Base-by-base conservation (phyloP, 495 filamentous ascomycete genomes). In the Aspergillus leporis region DNA sequence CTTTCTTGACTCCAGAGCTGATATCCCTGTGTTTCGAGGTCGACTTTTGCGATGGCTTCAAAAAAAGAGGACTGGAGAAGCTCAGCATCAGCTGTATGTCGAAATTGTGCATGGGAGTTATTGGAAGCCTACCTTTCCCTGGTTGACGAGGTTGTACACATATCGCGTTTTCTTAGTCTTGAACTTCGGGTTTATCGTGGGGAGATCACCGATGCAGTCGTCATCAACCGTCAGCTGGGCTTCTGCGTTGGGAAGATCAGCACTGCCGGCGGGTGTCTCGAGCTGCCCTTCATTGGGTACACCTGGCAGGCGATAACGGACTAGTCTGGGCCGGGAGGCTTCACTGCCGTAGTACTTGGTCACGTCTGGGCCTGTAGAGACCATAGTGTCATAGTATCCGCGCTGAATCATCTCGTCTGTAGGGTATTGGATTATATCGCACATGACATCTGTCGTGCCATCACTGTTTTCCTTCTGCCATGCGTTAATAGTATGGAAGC, bases 401-500 rank as follows among this genome's bases (percentile, higher is more conserved):
- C 48, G 22, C 22, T 49, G 43, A 12, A 63, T 40, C 5, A 46
- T 22, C 2, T 54, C n/a, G 28, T 55, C 56, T 25, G 51, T 58
- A 0, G 56, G 46, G n/a, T 45, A 56, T 46, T 63, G 55, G 32
- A 56, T 36, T 18, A 63, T 34, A 47, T 63, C 61, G 18, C 61
- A 63, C 3, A 56, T 52, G 14, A 63, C n/a, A 31, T 63, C 61
- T 3, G 50, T 38, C 2, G 46, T 25, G 8, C 48, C 56, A 21
- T 53, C 50, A 6, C 4, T 13, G 19, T 7, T 40, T 7, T 13
- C 19, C 52, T 52, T 52, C 52, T 63, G 56, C 22, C 43, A 63
- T 7, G 61, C 61, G 32, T 63, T 63, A 19, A 59, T 49, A 1
- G 61, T 53, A 34, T 63, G 61, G 38, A 63, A 63, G 19, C 32